Conservation (phyloP, 257 asterid genomes). For the Pogostemon cablin region DNA sequence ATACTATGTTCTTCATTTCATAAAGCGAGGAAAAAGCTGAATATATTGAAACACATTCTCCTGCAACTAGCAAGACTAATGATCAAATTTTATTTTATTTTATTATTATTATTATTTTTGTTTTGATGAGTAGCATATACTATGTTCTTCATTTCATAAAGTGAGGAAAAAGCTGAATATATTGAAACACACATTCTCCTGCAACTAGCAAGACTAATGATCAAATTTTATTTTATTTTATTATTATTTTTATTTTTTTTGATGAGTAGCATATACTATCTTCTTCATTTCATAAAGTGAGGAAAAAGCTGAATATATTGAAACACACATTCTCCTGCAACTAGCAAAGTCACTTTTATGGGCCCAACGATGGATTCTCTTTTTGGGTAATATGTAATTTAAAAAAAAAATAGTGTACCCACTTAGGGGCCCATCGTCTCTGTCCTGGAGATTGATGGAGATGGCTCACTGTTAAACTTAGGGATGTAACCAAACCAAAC, state of each 20-base stretch:
- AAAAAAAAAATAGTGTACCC: too few relatives aligned
- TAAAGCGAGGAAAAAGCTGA: neutral
- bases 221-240: too few relatives aligned
- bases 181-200: neutral
- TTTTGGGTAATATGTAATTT: too few relatives aligned
- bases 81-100: too few relatives aligned
- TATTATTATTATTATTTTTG: too few relatives aligned
- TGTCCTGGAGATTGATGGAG: too few relatives aligned
- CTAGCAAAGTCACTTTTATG: neutral
- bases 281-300: neutral
- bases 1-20: neutral
- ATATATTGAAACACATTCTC: neutral
- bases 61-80: neutral
- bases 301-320: neutral
- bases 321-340: neutral
- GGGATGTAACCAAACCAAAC: too few relatives aligned
- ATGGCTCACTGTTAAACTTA: too few relatives aligned
- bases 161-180: neutral
- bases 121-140: neutral
- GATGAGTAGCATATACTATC: neutral
- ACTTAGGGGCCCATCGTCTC: too few relatives aligned
- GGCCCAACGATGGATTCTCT: neutral
- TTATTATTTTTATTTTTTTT: too few relatives aligned
- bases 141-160: neutral
- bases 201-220: neutral